Evolutionary conservation across 345 rosid genomes (phyloP).

Genomic region (Euphorbia tirucalli): DNA sequence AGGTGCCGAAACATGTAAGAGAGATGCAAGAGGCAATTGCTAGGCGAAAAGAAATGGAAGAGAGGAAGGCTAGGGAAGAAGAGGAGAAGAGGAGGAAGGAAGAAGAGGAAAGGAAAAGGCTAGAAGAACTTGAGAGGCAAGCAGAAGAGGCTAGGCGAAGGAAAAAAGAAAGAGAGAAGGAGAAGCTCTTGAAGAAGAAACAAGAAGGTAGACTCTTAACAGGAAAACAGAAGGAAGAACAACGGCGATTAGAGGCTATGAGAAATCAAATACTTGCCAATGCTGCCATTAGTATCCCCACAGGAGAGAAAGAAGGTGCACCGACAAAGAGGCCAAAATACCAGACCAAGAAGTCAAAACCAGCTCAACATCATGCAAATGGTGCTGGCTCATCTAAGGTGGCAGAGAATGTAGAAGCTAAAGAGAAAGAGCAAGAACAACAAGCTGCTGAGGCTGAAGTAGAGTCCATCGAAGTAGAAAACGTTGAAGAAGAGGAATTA

Average conservation of each 20-base stretch:
- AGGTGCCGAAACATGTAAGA: conserved; percentile 86
- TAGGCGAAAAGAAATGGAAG: conserved; percentile 75
- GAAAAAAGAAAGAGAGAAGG: conserved; percentile 88
- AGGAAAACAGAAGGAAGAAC: conserved; percentile 86
- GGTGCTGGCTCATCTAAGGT: conserved; percentile 45
- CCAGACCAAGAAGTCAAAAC: conserved; percentile 69
- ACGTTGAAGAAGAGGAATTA: conserved; percentile 44
- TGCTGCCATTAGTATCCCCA: conserved; percentile 38
- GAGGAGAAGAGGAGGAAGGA: conserved; percentile 86
- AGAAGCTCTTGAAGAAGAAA: conserved; percentile 79
- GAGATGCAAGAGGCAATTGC: conserved; percentile 95
- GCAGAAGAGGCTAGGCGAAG: conserved; percentile 91
- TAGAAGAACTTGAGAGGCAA: conserved; percentile 84
- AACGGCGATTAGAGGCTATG: conserved; percentile 79
- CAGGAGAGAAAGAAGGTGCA: conserved; percentile 49
- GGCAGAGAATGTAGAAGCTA: conserved; percentile 43
- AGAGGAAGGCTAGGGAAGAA: conserved; percentile 76
- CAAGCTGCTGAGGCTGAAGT: conserved; percentile 35
- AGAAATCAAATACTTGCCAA: conserved; percentile 74
- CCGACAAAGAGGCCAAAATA: conserved; percentile 75
- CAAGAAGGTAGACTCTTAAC: conserved; percentile 88
- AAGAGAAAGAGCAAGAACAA: conserved; percentile 41
- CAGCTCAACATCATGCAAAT: conserved; percentile 57
- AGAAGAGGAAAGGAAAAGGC: conserved; percentile 79
- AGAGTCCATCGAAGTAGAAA: conserved; percentile 43